Evolutionary conservation across 2,329 filamentous ascomycete genomes (phyloP).

Genomic region (Myriosclerotinia curreyana): DNA sequence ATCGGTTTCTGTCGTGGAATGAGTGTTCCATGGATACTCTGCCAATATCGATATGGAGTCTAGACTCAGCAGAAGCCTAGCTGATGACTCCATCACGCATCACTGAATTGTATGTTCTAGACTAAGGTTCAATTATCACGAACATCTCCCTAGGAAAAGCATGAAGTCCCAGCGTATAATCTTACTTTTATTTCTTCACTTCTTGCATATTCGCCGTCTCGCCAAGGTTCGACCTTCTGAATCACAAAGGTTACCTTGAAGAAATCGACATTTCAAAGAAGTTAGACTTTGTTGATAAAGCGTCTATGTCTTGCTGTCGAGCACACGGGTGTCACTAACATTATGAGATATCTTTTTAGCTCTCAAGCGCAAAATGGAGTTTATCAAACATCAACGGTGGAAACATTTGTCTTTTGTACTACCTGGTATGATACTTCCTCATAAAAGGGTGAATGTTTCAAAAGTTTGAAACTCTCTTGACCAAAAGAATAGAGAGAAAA

Average conservation of each 20-base stretch:
- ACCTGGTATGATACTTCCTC: background rate
- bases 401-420: background rate
- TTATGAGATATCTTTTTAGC: background rate
- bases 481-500: background rate
- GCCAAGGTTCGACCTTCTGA: background rate
- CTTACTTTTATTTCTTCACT: background rate
- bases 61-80: background rate
- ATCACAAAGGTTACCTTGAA: fast-evolving
- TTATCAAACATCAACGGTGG: background rate
- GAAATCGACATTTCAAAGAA: background rate
- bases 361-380: no score
- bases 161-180: background rate
- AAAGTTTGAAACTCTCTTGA: background rate
- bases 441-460: background rate
- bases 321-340: background rate
- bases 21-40: background rate
- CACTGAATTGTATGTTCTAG: no score
- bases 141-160: background rate
- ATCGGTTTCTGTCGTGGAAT: no score
- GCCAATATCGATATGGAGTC: no score
- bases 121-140: background rate
- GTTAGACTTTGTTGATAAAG: no score
- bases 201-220: background rate
- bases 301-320: background rate
- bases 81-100: fast-evolving